A percentile compares a stretch with the other conserved stretches of the same genome.
phyloP scores from a whole-genome alignment of 805 yeast species.

The Tetrapisispora fleetii region DNA sequence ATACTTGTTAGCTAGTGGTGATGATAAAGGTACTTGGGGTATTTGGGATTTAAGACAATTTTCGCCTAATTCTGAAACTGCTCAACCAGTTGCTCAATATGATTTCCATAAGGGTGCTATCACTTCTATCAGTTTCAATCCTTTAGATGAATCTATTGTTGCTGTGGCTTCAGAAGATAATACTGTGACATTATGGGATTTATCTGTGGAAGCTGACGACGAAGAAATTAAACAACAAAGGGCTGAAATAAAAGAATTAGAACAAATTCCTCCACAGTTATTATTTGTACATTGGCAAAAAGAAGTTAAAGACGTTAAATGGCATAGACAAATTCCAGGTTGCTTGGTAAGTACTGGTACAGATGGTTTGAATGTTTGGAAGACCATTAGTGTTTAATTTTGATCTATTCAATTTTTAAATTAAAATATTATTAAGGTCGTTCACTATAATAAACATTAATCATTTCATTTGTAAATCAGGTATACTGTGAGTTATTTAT shows the following conservation, averaged over 20 bases:
- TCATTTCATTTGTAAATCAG: background rate
- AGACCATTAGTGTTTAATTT: conserved; percentile 81
- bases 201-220: conserved; percentile 97
- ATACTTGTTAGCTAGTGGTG: conserved; percentile 87
- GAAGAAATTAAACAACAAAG: conserved; percentile 87
- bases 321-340: conserved; percentile 97
- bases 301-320: conserved; percentile 94
- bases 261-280: conserved; percentile 89
- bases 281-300: conserved; percentile 97
- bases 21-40: conserved; percentile 95
- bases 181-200: conserved; percentile 95
- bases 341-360: conserved; percentile 89
- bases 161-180: conserved; percentile 96
- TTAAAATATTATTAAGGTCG: background rate
- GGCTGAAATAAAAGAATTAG: conserved; percentile 65
- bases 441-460: background rate
- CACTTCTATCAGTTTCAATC: conserved; percentile 90
- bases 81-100: conserved; percentile 84
- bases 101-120: conserved; percentile 91
- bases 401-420: background rate
- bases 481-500: background rate
- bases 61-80: conserved; percentile 38
- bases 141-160: conserved; percentile 86
- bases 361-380: conserved; percentile 92
- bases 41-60: conserved; percentile 94